A percentile compares a stretch with the other conserved stretches of the same genome.
Evolutionary conservation across 1,284 basidiomycete genomes (phyloP).

Genomic region (Schizopora paradoxa): DNA sequence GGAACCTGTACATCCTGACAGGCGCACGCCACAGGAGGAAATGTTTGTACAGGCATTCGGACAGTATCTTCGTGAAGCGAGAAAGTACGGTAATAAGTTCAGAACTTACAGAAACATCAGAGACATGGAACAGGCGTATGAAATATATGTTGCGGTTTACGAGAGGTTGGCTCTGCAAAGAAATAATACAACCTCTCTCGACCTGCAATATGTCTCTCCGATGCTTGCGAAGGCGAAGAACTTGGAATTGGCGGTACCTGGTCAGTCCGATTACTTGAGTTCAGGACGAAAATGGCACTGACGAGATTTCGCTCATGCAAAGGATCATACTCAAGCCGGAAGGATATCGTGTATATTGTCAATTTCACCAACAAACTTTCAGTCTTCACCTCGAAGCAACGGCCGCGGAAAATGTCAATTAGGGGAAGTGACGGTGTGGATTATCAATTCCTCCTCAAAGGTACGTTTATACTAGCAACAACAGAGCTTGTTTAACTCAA

Average conservation of each 20-base stretch:
- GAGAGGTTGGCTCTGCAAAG: constrained; percentile 95
- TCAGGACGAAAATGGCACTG: too few species aligned
- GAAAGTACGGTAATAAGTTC: constrained; percentile 87
- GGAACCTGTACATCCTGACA: constrained; percentile 91
- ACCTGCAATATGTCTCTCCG: constrained; percentile 97
- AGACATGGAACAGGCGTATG: constrained; percentile 99
- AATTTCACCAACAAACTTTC: constrained; percentile 84
- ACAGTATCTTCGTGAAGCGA: constrained; percentile 87
- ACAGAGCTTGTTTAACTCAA: background rate
- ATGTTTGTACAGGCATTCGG: constrained; percentile 96
- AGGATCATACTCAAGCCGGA: constrained; percentile 93
- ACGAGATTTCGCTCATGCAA: constrained; percentile 1
- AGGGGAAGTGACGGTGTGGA: constrained; percentile 92
- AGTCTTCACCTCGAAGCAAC: constrained; percentile 98
- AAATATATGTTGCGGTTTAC: constrained; percentile 97
- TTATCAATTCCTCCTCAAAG: constrained; percentile 93
- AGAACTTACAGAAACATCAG: constrained; percentile 82
- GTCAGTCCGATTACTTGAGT: too few species aligned
- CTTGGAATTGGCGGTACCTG: constrained; percentile 92
- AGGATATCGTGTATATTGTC: constrained; percentile 78
- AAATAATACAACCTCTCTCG: constrained; percentile 85
- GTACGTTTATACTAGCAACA: constrained; percentile 33
- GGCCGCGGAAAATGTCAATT: constrained; percentile 85
- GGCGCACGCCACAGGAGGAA: constrained; percentile 92
- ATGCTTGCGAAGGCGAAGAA: constrained; percentile 85